Evolutionary conservation across 495 filamentous ascomycete genomes (phyloP).

Genomic region (Xylaria cubensis): DNA sequence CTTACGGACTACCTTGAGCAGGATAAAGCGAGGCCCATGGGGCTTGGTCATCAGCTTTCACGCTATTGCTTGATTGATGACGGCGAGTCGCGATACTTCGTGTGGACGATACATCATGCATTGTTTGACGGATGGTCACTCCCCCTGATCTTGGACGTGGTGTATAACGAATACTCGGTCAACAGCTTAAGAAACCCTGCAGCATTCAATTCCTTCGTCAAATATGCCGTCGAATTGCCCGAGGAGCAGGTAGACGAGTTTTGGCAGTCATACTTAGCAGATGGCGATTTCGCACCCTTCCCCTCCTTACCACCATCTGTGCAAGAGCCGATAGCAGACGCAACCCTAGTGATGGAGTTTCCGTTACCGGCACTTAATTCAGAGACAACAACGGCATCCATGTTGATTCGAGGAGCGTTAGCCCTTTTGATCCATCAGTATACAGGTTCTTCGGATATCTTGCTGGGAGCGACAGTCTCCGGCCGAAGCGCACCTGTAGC

Average conservation of each 20-base stretch:
- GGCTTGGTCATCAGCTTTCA: neutral
- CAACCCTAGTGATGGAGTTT: too few relatives aligned
- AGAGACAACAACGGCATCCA: too few relatives aligned
- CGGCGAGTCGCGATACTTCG: neutral
- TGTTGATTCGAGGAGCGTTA: too few relatives aligned
- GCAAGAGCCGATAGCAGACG: too few relatives aligned
- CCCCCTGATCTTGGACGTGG: conserved; percentile 42
- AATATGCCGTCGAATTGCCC: neutral
- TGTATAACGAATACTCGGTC: neutral
- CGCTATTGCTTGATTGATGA: neutral
- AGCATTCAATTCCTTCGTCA: neutral
- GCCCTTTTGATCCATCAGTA: too few relatives aligned
- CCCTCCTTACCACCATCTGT: too few relatives aligned
- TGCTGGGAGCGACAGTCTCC: too few relatives aligned
- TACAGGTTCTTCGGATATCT: too few relatives aligned
- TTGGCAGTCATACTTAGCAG: too few relatives aligned
- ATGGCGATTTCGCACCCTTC: too few relatives aligned
- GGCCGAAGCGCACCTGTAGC: too few relatives aligned
- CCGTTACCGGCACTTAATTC: too few relatives aligned
- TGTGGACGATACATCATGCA: conserved; percentile 59
- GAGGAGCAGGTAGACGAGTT: neutral
- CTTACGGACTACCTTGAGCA: neutral
- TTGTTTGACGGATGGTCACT: conserved; percentile 71
- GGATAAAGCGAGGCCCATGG: neutral
- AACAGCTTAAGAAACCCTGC: neutral